A percentile compares a stretch with the other conserved stretches of the same genome.
phyloP scores from a whole-genome alignment of 2,329 filamentous ascomycete species.

The Aspergillus fischeri region DNA sequence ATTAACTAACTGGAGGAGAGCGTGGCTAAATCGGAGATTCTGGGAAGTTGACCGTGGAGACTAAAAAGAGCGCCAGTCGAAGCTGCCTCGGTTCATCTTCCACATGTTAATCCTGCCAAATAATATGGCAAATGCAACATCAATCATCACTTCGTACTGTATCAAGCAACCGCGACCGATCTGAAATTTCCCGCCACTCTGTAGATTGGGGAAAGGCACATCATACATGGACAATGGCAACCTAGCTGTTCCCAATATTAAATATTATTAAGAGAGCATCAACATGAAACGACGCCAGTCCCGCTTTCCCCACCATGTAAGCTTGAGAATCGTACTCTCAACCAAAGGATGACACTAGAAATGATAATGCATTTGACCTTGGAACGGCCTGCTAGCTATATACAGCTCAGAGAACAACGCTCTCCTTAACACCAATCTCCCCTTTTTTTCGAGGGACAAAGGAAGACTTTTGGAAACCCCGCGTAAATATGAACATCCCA shows the following conservation, averaged over 20 bases:
- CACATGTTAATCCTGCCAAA: conserved; percentile 1
- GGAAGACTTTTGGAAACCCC: conserved; percentile 28
- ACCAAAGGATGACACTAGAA: not conserved
- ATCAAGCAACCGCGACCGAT: not conserved
- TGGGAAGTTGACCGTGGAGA: conserved; percentile 6
- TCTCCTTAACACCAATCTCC: conserved; percentile 28
- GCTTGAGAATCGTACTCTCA: not conserved
- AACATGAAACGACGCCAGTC: not conserved
- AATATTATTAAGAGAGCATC: not conserved
- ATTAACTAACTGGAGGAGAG: conserved; percentile 9
- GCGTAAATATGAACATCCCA: conserved; percentile 23
- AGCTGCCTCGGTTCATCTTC: conserved; percentile 6
- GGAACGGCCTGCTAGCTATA: conserved; percentile 26
- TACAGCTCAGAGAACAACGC: conserved; percentile 24
- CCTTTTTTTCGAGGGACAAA: conserved; percentile 19
- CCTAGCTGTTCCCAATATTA: not conserved
- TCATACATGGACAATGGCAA: not conserved
- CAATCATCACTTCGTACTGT: not conserved
- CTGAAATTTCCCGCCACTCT: not conserved
- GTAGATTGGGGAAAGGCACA: not conserved
- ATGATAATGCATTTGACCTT: conserved; percentile 16
- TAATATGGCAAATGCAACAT: not conserved
- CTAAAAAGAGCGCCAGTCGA: not conserved
- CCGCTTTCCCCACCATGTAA: not conserved
- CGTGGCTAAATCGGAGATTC: conserved; percentile 1